Conservation (phyloP, 306 rosid species). For the Trichosanthes cucumerina region DNA sequence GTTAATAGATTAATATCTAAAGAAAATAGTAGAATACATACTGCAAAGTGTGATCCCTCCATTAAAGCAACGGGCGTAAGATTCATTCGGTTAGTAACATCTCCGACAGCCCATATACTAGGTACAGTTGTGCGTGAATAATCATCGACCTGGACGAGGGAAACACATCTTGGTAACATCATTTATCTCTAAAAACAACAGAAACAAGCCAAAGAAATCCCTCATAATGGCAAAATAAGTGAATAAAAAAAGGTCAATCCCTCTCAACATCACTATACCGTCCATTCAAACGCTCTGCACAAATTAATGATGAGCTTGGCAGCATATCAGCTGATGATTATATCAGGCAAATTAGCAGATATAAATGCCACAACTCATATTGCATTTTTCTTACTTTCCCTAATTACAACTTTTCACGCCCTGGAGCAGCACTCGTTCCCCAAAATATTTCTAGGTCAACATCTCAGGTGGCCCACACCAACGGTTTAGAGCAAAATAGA, state of each 20-base stretch:
- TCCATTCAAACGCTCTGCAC: background rate
- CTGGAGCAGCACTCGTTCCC: background rate
- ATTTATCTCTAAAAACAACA: background rate
- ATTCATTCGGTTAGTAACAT: conserved; percentile 78
- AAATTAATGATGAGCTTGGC: background rate
- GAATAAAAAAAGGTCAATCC: background rate
- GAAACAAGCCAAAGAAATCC: background rate
- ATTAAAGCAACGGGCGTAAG: conserved; percentile 93
- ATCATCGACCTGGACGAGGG: conserved; percentile 59
- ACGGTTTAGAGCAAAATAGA: background rate
- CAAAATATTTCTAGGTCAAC: background rate
- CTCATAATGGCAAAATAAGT: background rate
- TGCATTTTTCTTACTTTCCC: background rate
- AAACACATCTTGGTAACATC: background rate
- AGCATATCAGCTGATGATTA: background rate
- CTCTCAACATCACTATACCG: background rate
- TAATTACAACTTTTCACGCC: background rate
- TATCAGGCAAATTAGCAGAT: background rate
- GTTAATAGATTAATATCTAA: background rate
- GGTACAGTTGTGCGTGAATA: conserved; percentile 61
- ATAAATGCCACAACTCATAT: background rate
- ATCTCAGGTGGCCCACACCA: background rate
- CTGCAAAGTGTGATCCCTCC: conserved; percentile 83
- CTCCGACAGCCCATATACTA: conserved; percentile 95
- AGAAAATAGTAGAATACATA: conserved; percentile 26